Evolutionary conservation across 176 grass and related monocot species (phyloP), one percentile per base, ranked within the genome.

Genomic region (Luzula sylvatica): DNA sequence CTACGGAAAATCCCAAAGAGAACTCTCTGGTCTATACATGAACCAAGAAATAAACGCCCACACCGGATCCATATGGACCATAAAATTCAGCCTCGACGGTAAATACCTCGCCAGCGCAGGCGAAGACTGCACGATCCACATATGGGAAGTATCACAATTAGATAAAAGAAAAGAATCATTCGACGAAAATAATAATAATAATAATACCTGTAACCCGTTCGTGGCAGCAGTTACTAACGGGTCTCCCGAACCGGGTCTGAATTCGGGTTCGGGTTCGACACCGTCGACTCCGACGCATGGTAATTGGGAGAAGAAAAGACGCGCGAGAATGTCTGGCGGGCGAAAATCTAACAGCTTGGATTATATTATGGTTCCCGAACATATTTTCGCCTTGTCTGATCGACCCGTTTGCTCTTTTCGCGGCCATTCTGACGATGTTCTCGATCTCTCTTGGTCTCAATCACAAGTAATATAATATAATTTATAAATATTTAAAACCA

Each of bases 381-480:
- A 90, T 75, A 68, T 83, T 26, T 87, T 98, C 72, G 72, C 81
- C 15, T 54, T 98, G 61, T 98, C 81, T 1, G 92, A 90, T 26
- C 89, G 86, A 32, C 81, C 85, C 2, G 42, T 90, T 53, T 73
- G 66, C 61, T 86, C 85, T 61, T 98, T 98, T 11, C 58, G 50
- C 61, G 85, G 92, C 23, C 92, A 98, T 54, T 46, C 56, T 23
- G 52, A 80, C 39, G 92, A 98, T 72, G 86, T 98, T 42, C 92
- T 98, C 22, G 92, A 98, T 66, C 92, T 98, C 49, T 87, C 81
- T 26, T 98, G 92, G 92, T 98, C 92, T 43, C 88, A 90, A 68
- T 90, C 81, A 45, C 78, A 83, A 85, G 92, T 98, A 80, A 55
- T 65, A 38, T 12, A 52, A 25, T 17, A 28, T 25, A 38, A 35